Conservation (phyloP, 345 rosid species). For the Lepidium africanum region DNA sequence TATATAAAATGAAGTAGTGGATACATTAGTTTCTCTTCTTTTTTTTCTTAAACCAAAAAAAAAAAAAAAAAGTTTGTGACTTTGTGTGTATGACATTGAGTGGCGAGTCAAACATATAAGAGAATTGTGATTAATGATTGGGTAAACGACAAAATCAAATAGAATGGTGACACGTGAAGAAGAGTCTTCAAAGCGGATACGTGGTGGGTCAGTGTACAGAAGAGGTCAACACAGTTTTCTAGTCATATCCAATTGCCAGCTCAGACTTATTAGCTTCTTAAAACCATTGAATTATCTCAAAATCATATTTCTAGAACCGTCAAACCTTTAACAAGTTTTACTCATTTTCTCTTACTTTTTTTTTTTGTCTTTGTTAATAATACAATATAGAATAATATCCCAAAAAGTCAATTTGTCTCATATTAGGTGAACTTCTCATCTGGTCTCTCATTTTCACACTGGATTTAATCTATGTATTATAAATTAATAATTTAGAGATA, state of each 20-base stretch:
- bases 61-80: no score
- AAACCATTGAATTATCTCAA: constrained; percentile 9
- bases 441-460: not conserved
- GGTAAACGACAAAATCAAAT: constrained; percentile 3
- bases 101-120: no score
- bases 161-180: not conserved
- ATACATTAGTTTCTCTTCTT: no score
- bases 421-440: not conserved
- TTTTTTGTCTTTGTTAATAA: not conserved
- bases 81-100: no score
- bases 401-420: not conserved
- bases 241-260: constrained; percentile 6
- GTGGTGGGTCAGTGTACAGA: constrained; percentile 21
- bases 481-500: no score
- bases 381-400: not conserved
- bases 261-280: not conserved
- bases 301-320: not conserved
- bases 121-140: not conserved
- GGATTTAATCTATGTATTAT: not conserved
- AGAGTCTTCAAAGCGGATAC: not conserved
- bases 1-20: no score
- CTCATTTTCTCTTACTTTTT: not conserved
- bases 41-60: no score
- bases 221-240: constrained; percentile 14
- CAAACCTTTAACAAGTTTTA: not conserved